Percentiles rank a stretch among this genome's conserved stretches.
These are phyloP conservation scores for Panicum virgatum DNA, from an alignment of 202 grass and related monocot genomes.

Conservation along the genomic window DNA sequence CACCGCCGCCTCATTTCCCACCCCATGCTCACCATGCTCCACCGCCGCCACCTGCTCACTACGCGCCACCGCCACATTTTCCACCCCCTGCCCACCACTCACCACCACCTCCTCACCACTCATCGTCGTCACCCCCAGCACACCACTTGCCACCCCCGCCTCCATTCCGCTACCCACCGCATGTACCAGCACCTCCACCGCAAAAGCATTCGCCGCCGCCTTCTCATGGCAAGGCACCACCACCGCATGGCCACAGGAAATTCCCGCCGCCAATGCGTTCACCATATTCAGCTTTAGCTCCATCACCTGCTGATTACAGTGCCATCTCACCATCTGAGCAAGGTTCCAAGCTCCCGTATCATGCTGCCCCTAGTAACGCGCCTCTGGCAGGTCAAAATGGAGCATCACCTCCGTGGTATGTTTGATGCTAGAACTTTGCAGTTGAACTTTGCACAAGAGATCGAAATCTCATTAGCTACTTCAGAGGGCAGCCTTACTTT, in stretches of 20 bases:
- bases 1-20: not conserved
- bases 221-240: conserved; percentile 16
- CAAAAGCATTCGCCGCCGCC: conserved; percentile 38
- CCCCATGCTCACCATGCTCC: not conserved
- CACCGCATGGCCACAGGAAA: conserved; percentile 1
- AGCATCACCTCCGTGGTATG: not conserved
- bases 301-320: conserved; percentile 13
- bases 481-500: not conserved
- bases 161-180: conserved; percentile 31
- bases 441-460: not conserved
- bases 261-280: not conserved
- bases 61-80: conserved; percentile 17
- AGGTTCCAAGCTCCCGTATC: not conserved
- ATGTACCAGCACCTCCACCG: not conserved
- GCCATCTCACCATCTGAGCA: conserved; percentile 12
- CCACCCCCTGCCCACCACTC: not conserved
- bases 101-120: not conserved
- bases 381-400: not conserved
- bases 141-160: not conserved
- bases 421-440: not conserved
- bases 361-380: not conserved
- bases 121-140: not conserved
- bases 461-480: not conserved
- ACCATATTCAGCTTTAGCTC: not conserved
- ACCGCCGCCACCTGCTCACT: not conserved